phyloP scores from a whole-genome alignment of 257 asterid species.

The Cinchona pubescens region DNA sequence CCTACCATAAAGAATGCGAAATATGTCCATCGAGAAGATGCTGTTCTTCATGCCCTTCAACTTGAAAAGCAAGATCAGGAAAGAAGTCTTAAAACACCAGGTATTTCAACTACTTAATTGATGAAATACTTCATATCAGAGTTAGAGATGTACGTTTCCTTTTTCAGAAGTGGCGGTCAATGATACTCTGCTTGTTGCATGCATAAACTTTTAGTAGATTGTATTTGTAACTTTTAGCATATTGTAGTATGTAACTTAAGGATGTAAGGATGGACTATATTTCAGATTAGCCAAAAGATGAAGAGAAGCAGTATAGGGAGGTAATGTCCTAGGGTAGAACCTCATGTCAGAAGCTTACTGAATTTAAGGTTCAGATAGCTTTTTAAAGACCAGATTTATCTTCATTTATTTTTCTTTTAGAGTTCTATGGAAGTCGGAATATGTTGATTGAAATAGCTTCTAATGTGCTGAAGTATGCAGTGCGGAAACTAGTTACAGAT shows the following conservation, averaged over 20 bases:
- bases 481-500: not conserved
- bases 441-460: not conserved
- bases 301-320: not conserved
- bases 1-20: slow-evolving; percentile 6
- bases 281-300: not conserved
- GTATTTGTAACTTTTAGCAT: no score
- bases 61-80: slow-evolving; percentile 32
- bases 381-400: not conserved
- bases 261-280: not conserved
- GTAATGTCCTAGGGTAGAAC: not conserved
- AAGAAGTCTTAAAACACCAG: slow-evolving; percentile 31
- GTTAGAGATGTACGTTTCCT: not conserved
- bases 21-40: slow-evolving; percentile 24
- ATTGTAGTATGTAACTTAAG: no score
- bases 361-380: not conserved
- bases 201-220: not conserved
- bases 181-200: not conserved
- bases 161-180: not conserved
- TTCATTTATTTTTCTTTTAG: not conserved
- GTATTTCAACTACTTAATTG: slow-evolving; percentile 23
- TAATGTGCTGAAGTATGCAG: not conserved
- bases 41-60: slow-evolving; percentile 28
- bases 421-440: not conserved
- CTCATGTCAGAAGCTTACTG: not conserved
- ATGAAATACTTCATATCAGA: not conserved